Evolutionary conservation across 805 yeast species (phyloP), one percentile per base, ranked within the genome.

Genomic region (Ogataea dorogensis): DNA sequence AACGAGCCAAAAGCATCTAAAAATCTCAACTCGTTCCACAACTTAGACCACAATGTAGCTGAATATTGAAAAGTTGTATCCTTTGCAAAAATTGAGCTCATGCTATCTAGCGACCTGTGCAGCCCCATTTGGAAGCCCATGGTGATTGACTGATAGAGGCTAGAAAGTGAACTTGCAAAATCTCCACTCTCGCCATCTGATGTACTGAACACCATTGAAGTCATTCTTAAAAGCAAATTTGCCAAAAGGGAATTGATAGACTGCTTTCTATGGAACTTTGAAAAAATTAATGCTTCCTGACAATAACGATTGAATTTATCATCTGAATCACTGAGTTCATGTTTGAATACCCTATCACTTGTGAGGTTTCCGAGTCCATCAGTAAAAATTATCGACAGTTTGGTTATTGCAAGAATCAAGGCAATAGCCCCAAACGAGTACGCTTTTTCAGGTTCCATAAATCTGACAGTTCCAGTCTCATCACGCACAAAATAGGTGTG

Each of bases 61-160:
- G 39, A 16, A 15, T 33, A 31, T 10, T 39, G 36, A 12, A 40
- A 35, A 7, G 32, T 7, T 2, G 24, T 5, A 7, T 22, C 42
- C 17, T 39, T 40, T 9, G 31, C 24, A 5, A 21, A 13, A 4
- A 40, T 14, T 5, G 25, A 31, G 6, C 17, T 31, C 12, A 44
- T 38, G 11, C 36, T 38, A 5, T 18, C 24, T 13, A 44, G 37
- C 2, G 46, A 40, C 17, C 53, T 31, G 36, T 54, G 57, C 18
- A 52, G 7, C 2, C 58, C 58, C 31, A 55, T 14, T 13, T 46
- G 49, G 17, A 26, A 38, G 9, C 50, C 46, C 13, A 51, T 17
- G 5, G 31, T 23, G 8, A 53, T 11, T 1, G 49, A 19, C 4
- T 27, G 13, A 7, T 42, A 41, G 21, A 41, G 31, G 7, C 40